Conservation (phyloP, 352 stramenopile genomes). For the Pythium guiyangense region DNA sequence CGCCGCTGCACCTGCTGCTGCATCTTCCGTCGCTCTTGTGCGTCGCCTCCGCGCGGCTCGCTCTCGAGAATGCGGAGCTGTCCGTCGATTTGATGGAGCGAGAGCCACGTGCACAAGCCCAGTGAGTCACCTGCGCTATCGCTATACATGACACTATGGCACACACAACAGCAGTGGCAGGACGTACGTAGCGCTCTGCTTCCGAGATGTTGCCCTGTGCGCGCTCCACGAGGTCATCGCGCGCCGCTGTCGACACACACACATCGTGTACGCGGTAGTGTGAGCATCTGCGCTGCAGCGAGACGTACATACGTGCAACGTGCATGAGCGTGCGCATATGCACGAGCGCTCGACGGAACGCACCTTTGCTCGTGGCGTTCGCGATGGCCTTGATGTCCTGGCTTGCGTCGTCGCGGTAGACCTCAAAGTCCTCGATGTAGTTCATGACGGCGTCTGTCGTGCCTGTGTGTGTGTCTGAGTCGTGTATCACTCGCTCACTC, state of each 20-base stretch:
- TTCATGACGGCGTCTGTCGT: too few species aligned
- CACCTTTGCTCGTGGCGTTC: slow-evolving; percentile 31
- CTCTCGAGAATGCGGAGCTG: slow-evolving; percentile 81
- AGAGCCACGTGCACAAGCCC: too few species aligned
- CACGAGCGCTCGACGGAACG: not conserved
- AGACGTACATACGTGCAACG: too few species aligned
- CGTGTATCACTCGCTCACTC: too few species aligned
- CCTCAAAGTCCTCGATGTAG: slow-evolving; percentile 84
- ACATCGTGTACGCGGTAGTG: too few species aligned
- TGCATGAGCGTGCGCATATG: too few species aligned
- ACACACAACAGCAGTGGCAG: not conserved
- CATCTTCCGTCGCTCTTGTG: slow-evolving; percentile 78
- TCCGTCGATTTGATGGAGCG: too few species aligned
- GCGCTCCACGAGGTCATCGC: slow-evolving; percentile 43
- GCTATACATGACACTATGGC: not conserved
- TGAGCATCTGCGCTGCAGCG: not conserved
- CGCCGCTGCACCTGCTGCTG: slow-evolving; percentile 45
- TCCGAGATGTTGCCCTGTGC: slow-evolving; percentile 70
- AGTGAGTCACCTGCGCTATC: not conserved
- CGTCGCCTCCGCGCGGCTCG: slow-evolving; percentile 69
- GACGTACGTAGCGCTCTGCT: slow-evolving; percentile 63
- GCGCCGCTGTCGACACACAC: slow-evolving; percentile 18
- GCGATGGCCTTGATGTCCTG: slow-evolving; percentile 62
- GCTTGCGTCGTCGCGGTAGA: slow-evolving; percentile 74
- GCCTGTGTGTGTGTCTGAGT: too few species aligned